These are phyloP conservation scores for Gymnopilus dilepis DNA, from an alignment of 768 basidiomycete genomes.

Conservation along the genomic window DNA sequence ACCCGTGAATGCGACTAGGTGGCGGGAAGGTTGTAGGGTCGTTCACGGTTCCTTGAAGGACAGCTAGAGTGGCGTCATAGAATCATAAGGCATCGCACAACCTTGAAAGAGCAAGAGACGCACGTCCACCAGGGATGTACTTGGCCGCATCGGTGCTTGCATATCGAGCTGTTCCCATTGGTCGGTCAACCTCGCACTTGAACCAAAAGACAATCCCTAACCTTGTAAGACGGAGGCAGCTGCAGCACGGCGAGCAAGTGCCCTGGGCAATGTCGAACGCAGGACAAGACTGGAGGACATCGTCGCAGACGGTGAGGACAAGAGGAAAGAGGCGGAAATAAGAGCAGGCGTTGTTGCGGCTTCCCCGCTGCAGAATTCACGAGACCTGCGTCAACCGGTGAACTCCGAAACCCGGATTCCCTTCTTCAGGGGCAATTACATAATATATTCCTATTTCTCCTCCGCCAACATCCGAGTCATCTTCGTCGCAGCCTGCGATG, in stretches of 20 bases:
- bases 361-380: conserved; percentile 13
- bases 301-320: conserved; percentile 28
- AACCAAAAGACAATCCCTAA: conserved; percentile 26
- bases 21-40: conserved; percentile 92
- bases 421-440: background rate
- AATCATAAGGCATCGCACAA: background rate
- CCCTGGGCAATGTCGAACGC: conserved; percentile 52
- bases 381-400: conserved; percentile 21
- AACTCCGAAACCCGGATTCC: conserved; percentile 24
- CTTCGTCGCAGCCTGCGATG: background rate
- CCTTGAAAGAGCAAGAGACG: conserved; percentile 33
- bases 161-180: conserved; percentile 42
- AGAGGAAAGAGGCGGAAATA: conserved; percentile 14
- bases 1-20: conserved; percentile 82
- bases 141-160: conserved; percentile 35
- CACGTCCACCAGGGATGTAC: conserved; percentile 77
- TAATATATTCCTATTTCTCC: background rate
- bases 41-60: conserved; percentile 92
- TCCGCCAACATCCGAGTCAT: background rate
- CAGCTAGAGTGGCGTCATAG: conserved; percentile 49
- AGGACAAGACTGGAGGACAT: conserved; percentile 59
- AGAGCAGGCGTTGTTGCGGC: background rate
- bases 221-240: conserved; percentile 48
- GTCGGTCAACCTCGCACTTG: background rate
- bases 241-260: conserved; percentile 47